A percentile compares a stretch with the other conserved stretches of the same genome.
These are phyloP conservation scores for Berberis vulgaris DNA, from an alignment of 164 flowering plant genomes.

Conservation along the genomic window DNA sequence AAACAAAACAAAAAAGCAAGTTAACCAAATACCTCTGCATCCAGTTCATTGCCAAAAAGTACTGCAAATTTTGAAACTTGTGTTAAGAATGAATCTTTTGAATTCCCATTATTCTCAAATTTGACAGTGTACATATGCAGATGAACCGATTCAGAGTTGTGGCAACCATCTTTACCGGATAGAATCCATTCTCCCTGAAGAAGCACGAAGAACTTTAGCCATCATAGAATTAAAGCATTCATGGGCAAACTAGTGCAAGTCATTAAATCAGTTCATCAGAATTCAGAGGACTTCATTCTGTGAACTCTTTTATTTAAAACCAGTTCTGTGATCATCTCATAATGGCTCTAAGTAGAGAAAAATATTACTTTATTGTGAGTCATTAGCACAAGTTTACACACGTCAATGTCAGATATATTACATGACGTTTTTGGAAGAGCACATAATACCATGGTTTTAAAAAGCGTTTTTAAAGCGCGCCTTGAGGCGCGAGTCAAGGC, in stretches of 20 bases:
- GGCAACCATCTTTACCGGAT: constrained; percentile 47
- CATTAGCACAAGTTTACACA: too few relatives aligned
- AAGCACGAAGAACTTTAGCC: constrained; percentile 9
- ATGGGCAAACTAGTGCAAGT: not conserved
- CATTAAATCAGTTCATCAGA: not conserved
- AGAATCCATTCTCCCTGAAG: constrained; percentile 96
- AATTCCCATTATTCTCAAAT: constrained; percentile 56
- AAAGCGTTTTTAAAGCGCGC: too few relatives aligned
- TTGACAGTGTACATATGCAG: constrained; percentile 68
- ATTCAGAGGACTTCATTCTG: too few relatives aligned
- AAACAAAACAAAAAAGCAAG: not conserved
- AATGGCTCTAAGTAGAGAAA: too few relatives aligned
- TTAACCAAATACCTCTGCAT: constrained; percentile 70
- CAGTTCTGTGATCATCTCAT: too few relatives aligned
- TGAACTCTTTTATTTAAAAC: too few relatives aligned
- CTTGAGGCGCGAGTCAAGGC: too few relatives aligned
- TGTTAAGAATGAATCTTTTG: constrained; percentile 70
- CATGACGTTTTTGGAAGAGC: too few relatives aligned
- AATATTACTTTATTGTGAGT: too few relatives aligned
- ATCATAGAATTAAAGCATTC: not conserved
- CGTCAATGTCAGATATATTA: too few relatives aligned
- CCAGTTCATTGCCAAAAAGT: constrained; percentile 92
- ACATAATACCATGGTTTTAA: too few relatives aligned
- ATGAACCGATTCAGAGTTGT: constrained; percentile 40
- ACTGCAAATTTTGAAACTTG: constrained; percentile 91